Percentiles rank a stretch among this genome's conserved stretches.
These are phyloP conservation scores for Podospora fimiseda DNA, from an alignment of 495 filamentous ascomycete genomes.

Conservation along the genomic window DNA sequence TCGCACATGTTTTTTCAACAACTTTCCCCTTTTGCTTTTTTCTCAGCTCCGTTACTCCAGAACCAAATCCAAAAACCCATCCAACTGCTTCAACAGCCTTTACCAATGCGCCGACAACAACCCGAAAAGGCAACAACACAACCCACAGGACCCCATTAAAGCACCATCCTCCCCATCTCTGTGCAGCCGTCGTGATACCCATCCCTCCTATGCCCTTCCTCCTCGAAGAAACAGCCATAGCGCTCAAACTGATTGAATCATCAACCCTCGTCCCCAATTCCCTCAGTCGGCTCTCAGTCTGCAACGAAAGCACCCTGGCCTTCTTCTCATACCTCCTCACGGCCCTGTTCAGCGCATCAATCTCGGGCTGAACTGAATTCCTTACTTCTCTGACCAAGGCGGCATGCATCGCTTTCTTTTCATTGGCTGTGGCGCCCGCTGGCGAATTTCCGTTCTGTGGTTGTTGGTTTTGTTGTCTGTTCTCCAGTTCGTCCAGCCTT, in stretches of 20 bases:
- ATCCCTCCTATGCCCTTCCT: background rate
- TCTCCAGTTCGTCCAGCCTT: conserved; percentile 68
- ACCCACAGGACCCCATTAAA: conserved; percentile 4
- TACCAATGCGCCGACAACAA: background rate
- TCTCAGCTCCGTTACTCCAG: background rate
- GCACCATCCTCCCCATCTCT: background rate
- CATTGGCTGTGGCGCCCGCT: conserved; percentile 13
- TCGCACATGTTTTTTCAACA: background rate
- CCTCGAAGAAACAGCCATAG: conserved; percentile 48
- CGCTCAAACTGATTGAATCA: conserved; percentile 74
- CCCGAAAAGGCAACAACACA: background rate
- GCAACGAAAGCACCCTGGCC: conserved; percentile 58
- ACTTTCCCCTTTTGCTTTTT: background rate
- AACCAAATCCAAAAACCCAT: background rate
- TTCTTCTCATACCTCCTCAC: conserved; percentile 94
- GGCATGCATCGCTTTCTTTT: conserved; percentile 19
- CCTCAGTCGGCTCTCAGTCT: conserved; percentile 68
- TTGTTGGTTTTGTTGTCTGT: conserved; percentile 24
- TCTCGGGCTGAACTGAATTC: conserved; percentile 63
- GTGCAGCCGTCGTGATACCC: background rate
- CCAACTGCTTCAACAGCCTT: background rate
- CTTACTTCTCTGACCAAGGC: conserved; percentile 55
- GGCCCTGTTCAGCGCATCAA: conserved; percentile 85
- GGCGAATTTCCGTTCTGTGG: conserved; percentile 2
- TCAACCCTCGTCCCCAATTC: conserved; percentile 62